Base-by-base conservation (phyloP, 2,329 filamentous ascomycete genomes). In the Bretziella fagacearum region DNA sequence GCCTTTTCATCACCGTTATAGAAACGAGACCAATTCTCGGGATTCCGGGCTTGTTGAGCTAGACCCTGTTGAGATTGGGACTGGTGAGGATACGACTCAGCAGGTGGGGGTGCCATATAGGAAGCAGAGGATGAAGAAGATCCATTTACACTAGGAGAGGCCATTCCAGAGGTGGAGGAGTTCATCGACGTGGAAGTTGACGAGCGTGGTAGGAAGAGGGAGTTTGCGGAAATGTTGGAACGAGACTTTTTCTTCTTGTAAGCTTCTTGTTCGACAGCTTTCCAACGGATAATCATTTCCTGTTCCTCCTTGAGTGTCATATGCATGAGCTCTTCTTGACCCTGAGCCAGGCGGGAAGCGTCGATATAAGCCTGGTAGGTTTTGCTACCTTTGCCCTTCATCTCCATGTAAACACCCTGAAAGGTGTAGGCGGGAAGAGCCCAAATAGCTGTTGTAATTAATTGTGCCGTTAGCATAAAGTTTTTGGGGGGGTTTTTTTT, bases 291-390 rank as follows among this genome's bases (percentile, higher is more conserved):
- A 13, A 46, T 44, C 30, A 89, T 74, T 47, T 79, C 74, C 1
- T 66, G 64, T 32, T 71, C 69, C 60, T 89, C 81, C 51, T 73
- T 70, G 0, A 59, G 57, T 0, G 68, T 71, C 1, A 76, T 65
- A 1, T 57, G 56, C 13, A 65, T 63, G 53, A 76, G 69, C 44
- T 87, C 81, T 36, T 78, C 73, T 51, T 76, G 75, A 1, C 85
- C 84, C 58, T 93, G 82, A 1, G 77, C 69, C 42, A 83, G 81
- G 39, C 84, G 71, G 2, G 84, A 81, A 1, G 82, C 74, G 39
- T 85, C 74, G 53, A 93, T 84, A 58, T 89, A 89, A 54, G 83
- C 85, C 42, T 83, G 69, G 15, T 84, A 76, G 52, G 75, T 83
- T 37, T 71, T 76, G 20, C 79, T 76, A 54, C 84, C 80, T 39